Evolutionary conservation across 768 basidiomycete species (phyloP).

Genomic region (Ramaria rubella): DNA sequence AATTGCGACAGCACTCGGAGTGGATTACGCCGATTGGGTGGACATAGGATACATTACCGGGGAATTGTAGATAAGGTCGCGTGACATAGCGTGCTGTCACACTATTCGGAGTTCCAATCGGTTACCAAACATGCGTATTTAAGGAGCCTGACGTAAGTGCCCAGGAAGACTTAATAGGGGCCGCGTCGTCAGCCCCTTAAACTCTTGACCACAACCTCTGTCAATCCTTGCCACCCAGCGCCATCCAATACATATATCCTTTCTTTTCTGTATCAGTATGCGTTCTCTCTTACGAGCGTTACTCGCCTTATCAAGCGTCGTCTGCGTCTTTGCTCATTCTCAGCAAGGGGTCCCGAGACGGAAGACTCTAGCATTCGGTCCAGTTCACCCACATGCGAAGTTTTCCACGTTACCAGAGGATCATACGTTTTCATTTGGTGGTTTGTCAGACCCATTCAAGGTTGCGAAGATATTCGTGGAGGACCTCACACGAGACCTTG

Average conservation of each 20-base stretch:
- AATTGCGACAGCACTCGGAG: constrained; percentile 41
- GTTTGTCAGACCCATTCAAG: constrained; percentile 40
- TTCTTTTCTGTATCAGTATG: neutral
- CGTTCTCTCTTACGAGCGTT: constrained; percentile 1
- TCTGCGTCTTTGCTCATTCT: constrained; percentile 11
- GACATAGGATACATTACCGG: constrained; percentile 28
- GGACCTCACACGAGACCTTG: neutral
- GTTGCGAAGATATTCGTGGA: constrained; percentile 33
- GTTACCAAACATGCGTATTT: neutral
- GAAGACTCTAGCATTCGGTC: constrained; percentile 90
- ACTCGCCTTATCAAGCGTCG: constrained; percentile 8
- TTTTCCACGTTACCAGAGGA: constrained; percentile 24
- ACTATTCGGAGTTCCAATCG: neutral
- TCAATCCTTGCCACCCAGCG: too few relatives aligned
- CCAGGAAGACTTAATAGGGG: neutral
- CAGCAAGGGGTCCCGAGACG: constrained; percentile 30
- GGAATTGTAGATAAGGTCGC: too few relatives aligned
- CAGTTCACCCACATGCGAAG: constrained; percentile 60
- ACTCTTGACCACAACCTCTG: neutral
- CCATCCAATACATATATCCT: too few relatives aligned
- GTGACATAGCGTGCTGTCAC: neutral
- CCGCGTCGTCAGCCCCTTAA: neutral
- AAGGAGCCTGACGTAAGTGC: neutral
- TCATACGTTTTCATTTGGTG: constrained; percentile 32
- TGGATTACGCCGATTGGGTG: constrained; percentile 41